phyloP scores from a whole-genome alignment of 768 basidiomycete species.

The Mycena galericulata region DNA sequence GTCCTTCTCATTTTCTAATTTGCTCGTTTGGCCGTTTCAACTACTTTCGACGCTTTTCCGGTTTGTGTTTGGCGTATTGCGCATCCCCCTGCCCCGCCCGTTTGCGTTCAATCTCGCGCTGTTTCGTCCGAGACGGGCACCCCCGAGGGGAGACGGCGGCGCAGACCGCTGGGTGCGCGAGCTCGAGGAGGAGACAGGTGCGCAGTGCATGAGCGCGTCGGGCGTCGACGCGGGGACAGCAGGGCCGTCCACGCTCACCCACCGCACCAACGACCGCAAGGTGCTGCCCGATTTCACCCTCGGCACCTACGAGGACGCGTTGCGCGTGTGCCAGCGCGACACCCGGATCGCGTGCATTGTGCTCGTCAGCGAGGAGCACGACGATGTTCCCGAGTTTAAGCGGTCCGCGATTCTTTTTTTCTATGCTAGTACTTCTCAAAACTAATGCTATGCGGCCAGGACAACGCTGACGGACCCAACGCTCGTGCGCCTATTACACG shows the following conservation, averaged over 20 bases:
- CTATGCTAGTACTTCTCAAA: not conserved
- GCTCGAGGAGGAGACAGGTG: constrained; percentile 89
- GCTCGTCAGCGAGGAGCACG: constrained; percentile 90
- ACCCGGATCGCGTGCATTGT: constrained; percentile 82
- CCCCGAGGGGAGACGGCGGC: constrained; percentile 58
- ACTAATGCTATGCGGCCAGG: constrained; percentile 51
- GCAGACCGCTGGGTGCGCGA: constrained; percentile 83
- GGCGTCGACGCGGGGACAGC: constrained; percentile 51
- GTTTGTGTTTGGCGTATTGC: constrained; percentile 74
- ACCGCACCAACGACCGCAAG: constrained; percentile 53
- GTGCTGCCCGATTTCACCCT: constrained; percentile 84
- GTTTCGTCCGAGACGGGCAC: constrained; percentile 50
- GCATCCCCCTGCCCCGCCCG: constrained; percentile 71
- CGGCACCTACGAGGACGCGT: constrained; percentile 84
- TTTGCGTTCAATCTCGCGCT: constrained; percentile 66
- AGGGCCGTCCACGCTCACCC: constrained; percentile 59
- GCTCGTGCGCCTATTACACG: constrained; percentile 75
- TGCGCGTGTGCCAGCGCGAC: constrained; percentile 78
- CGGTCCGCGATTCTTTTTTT: constrained; percentile 57
- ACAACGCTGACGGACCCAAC: constrained; percentile 80
- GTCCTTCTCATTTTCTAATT: constrained; percentile 45
- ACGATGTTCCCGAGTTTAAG: constrained; percentile 90
- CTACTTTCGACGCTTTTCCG: constrained; percentile 70
- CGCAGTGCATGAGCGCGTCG: constrained; percentile 63
- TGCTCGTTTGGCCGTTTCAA: constrained; percentile 71